These are phyloP conservation scores for Zygosaccharomyces bisporus DNA, from an alignment of 805 yeast species.

Conservation along the genomic window DNA sequence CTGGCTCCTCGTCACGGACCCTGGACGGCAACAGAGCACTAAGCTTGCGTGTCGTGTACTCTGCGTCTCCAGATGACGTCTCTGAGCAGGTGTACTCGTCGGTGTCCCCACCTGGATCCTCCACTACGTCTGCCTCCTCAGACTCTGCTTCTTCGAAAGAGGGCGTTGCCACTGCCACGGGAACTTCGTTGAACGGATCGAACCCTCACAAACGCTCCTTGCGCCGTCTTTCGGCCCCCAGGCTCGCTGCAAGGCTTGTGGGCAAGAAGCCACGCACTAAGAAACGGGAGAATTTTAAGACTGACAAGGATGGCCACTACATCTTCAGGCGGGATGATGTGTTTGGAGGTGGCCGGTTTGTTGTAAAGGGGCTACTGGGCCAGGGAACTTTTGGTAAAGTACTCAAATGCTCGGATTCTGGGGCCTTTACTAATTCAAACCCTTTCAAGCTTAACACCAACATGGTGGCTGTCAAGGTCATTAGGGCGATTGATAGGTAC, in stretches of 20 bases:
- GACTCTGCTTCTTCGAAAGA: conserved; percentile 10
- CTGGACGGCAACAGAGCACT: conserved; percentile 31
- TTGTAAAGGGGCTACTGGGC: conserved; percentile 68
- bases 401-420: conserved; percentile 77
- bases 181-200: conserved; percentile 1
- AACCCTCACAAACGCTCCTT: conserved; percentile 10
- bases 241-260: conserved; percentile 15
- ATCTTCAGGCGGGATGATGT: conserved; percentile 53
- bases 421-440: conserved; percentile 30
- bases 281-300: conserved; percentile 23
- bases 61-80: conserved; percentile 20
- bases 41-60: conserved; percentile 22
- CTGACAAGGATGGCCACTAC: conserved; percentile 72
- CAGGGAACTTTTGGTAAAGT: conserved; percentile 99
- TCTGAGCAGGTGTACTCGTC: conserved; percentile 16
- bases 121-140: conserved; percentile 8
- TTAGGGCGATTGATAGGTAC: conserved; percentile 87
- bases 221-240: conserved; percentile 15
- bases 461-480: conserved; percentile 79
- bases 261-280: conserved; percentile 14
- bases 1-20: conserved; percentile 35
- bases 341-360: conserved; percentile 64
- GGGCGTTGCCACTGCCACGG: neutral
- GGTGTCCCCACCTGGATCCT: conserved; percentile 10
- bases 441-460: conserved; percentile 6